These are phyloP conservation scores for Cadophora luteo-olivacea DNA, from an alignment of 2,329 filamentous ascomycete species.

Conservation along the genomic window DNA sequence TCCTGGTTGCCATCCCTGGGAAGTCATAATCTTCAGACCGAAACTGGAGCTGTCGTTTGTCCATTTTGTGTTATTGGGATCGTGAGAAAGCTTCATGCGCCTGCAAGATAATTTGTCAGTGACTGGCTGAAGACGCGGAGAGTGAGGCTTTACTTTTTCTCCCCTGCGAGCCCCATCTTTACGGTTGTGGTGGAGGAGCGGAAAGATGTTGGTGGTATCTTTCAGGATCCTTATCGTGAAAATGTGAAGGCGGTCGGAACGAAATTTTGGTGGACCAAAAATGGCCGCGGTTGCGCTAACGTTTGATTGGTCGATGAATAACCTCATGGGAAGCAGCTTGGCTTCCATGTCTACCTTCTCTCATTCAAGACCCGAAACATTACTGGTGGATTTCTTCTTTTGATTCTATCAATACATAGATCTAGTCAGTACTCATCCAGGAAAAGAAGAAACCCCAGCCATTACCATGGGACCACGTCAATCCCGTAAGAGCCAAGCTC, in stretches of 20 bases:
- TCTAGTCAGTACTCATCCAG: background rate
- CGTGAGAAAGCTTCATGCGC: constrained; percentile 74
- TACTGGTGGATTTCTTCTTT: background rate
- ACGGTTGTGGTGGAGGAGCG: constrained; percentile 11
- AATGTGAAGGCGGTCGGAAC: constrained; percentile 24
- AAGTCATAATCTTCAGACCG: constrained; percentile 86
- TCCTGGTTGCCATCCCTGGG: constrained; percentile 91
- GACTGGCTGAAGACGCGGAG: background rate
- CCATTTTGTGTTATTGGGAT: constrained; percentile 98
- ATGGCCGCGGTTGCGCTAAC: constrained; percentile 24
- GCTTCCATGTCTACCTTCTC: background rate
- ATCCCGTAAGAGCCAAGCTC: constrained; percentile 23
- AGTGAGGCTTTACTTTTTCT: constrained; percentile 63
- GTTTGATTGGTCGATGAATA: constrained; percentile 30
- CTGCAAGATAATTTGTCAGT: constrained; percentile 51
- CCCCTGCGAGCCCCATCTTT: constrained; percentile 71
- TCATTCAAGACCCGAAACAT: background rate
- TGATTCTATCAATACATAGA: background rate
- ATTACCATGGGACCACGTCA: constrained; percentile 33
- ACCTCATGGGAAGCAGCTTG: background rate
- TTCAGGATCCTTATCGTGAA: constrained; percentile 30
- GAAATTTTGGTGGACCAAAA: constrained; percentile 34
- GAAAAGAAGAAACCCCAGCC: background rate
- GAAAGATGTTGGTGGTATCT: background rate
- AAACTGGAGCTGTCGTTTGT: constrained; percentile 80